A percentile compares a stretch with the other conserved stretches of the same genome.
Conservation (phyloP, 2,329 filamentous ascomycete genomes). For the Aspergillus clavatus region DNA sequence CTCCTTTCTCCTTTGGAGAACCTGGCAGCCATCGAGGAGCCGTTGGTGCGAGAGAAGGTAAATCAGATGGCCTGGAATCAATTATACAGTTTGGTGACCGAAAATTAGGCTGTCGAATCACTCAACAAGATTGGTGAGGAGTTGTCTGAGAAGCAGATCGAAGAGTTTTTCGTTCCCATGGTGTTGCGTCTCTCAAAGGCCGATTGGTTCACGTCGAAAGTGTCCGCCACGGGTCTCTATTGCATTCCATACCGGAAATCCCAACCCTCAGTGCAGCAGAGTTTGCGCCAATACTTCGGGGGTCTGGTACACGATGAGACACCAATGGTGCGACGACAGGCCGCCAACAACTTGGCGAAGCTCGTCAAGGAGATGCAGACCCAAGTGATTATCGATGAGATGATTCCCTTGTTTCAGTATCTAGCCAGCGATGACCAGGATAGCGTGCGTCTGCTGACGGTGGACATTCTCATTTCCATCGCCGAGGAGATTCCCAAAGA, state of each 20-base stretch:
- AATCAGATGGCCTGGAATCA: slow-evolving; percentile 4
- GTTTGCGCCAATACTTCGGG: slow-evolving; percentile 84
- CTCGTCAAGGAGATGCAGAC: slow-evolving; percentile 97
- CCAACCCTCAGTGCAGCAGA: slow-evolving; percentile 79
- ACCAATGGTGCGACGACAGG: slow-evolving; percentile 96
- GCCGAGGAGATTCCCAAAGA: slow-evolving; percentile 97
- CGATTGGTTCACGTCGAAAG: slow-evolving; percentile 99
- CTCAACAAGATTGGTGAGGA: slow-evolving; percentile 98
- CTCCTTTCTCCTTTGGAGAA: slow-evolving; percentile 96
- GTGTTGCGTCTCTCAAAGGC: slow-evolving; percentile 95
- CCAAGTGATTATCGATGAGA: slow-evolving; percentile 89
- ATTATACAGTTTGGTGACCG: slow-evolving; percentile 4
- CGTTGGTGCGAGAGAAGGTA: slow-evolving; percentile 96
- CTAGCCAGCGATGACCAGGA: slow-evolving; percentile 95
- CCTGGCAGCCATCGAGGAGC: slow-evolving; percentile 95
- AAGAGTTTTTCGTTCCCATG: slow-evolving; percentile 95
- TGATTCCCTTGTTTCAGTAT: slow-evolving; percentile 98
- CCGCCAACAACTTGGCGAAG: slow-evolving; percentile 92
- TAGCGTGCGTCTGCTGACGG: slow-evolving; percentile 89
- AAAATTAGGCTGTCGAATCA: slow-evolving; percentile 82
- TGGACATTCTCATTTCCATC: slow-evolving; percentile 93
- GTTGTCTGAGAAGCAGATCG: slow-evolving; percentile 84
- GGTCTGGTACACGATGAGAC: slow-evolving; percentile 96
- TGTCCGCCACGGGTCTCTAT: slow-evolving; percentile 94
- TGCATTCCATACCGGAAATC: slow-evolving; percentile 91